Evolutionary conservation across 1,284 basidiomycete species (phyloP), one percentile per base, ranked within the genome.

Genomic region (Puccinia hordei): DNA sequence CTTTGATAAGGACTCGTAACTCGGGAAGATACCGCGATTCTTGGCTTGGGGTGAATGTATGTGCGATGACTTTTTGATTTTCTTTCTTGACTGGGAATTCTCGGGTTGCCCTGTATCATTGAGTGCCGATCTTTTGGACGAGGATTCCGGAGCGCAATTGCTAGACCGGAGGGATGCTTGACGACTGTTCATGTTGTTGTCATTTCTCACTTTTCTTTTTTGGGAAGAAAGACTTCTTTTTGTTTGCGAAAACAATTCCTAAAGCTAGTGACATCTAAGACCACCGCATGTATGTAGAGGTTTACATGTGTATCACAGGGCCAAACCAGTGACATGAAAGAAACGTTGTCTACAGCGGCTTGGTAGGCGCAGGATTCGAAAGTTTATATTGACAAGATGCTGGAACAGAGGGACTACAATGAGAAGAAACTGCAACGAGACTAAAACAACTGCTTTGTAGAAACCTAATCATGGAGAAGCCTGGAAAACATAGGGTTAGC

Each of bases 101-200:
- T 69, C 12, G 12, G 1, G 44, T 6, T 46, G 30, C 24, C 41
- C 66, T 6, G 63, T 2, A 49, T 69, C 17, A 49, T 69, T 24
- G 8, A 13, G 38, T 30, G 12, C 8, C 6, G 46, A 6, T 49
- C 66, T 49, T 49, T 69, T 69, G 44, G n/a, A 49, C 3, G n/a
- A 15, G 15, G 35, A 33, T 66, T 10, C 10, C 49, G 41, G 4
- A 0, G 35, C 3, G 22, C 30, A 44, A n/a, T 13, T 30, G 44
- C 9, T 46, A 30, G 66, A 69, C 12, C 30, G 49, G 5, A 49
- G 66, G 13, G 66, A 69, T 51, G 41, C 44, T 69, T 51, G 66
- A 49, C 66, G 66, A 15, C 24, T 1, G 24, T 46, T 46, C 66
- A 69, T 69, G 22, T 17, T 10, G 5, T 13, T 2, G 4, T 69